Conservation (phyloP, 306 rosid species). For the Pterocarpus santalinus region DNA sequence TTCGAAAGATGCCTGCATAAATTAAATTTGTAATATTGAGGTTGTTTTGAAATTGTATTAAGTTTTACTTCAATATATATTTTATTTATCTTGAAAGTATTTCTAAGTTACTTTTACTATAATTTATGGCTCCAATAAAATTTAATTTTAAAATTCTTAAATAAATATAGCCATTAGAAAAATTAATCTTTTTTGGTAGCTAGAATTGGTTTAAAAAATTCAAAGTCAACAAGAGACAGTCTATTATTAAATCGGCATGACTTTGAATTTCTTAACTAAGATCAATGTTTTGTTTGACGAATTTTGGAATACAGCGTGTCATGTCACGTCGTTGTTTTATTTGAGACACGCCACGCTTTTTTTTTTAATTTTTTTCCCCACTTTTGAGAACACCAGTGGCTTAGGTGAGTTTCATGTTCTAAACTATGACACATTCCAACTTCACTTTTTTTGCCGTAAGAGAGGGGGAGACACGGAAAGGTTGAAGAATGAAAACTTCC, state of each 20-base stretch:
- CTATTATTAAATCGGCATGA: neutral
- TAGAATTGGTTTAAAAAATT: neutral
- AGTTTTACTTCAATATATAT: neutral
- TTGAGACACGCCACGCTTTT: neutral
- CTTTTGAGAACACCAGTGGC: neutral
- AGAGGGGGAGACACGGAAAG: too few species aligned
- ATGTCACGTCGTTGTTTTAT: constrained; percentile 3
- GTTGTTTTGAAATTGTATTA: neutral
- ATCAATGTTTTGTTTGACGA: constrained; percentile 2
- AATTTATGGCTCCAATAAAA: neutral
- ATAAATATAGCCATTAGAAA: neutral
- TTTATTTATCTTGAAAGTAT: neutral
- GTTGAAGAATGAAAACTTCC: too few species aligned
- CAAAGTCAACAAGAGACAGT: neutral
- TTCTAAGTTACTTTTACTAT: neutral
- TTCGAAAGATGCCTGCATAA: neutral
- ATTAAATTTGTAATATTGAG: neutral
- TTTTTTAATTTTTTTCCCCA: neutral
- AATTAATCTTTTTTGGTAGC: neutral
- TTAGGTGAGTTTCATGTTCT: neutral
- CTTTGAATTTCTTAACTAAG: neutral
- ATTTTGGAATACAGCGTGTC: neutral
- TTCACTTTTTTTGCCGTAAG: neutral
- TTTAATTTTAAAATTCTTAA: too few species aligned
- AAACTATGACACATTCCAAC: neutral